phyloP scores from a whole-genome alignment of 2,329 filamentous ascomycete genomes.

The Colletotrichum eleusines region DNA sequence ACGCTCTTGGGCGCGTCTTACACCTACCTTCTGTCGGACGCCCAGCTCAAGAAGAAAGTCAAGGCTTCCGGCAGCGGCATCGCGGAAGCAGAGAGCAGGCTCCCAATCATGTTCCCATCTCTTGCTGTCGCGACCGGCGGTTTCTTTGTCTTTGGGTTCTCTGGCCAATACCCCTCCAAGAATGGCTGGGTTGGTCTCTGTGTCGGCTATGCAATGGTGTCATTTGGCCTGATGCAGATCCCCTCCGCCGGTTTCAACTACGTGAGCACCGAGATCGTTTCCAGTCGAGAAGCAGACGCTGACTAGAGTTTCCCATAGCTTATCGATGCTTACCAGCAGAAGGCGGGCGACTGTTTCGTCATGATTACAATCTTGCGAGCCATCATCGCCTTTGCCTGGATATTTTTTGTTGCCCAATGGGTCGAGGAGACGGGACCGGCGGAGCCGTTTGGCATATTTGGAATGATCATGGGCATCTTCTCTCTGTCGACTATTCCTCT shows the following conservation, averaged over 20 bases:
- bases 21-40: slow-evolving; percentile 46
- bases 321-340: slow-evolving; percentile 61
- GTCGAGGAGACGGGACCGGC: slow-evolving; percentile 56
- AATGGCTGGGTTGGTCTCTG: slow-evolving; percentile 52
- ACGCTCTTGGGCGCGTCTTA: slow-evolving; percentile 47
- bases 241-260: slow-evolving; percentile 55
- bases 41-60: slow-evolving; percentile 43
- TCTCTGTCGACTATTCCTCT: slow-evolving; percentile 52
- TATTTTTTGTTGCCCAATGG: slow-evolving; percentile 65
- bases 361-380: slow-evolving; percentile 63
- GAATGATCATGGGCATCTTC: slow-evolving; percentile 64
- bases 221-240: slow-evolving; percentile 55
- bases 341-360: slow-evolving; percentile 66
- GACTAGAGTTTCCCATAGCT: slow-evolving; percentile 49
- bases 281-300: neutral
- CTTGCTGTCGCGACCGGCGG: slow-evolving; percentile 49
- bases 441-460: slow-evolving; percentile 65
- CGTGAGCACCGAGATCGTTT: slow-evolving; percentile 45
- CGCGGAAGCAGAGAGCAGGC: slow-evolving; percentile 51
- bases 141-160: slow-evolving; percentile 53
- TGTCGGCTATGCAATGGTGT: slow-evolving; percentile 52
- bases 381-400: slow-evolving; percentile 66
- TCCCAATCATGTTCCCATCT: slow-evolving; percentile 49
- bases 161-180: slow-evolving; percentile 48
- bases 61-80: slow-evolving; percentile 46